phyloP scores from a whole-genome alignment of 305 asterid genomes.

The Fraxinus angustifolia region DNA sequence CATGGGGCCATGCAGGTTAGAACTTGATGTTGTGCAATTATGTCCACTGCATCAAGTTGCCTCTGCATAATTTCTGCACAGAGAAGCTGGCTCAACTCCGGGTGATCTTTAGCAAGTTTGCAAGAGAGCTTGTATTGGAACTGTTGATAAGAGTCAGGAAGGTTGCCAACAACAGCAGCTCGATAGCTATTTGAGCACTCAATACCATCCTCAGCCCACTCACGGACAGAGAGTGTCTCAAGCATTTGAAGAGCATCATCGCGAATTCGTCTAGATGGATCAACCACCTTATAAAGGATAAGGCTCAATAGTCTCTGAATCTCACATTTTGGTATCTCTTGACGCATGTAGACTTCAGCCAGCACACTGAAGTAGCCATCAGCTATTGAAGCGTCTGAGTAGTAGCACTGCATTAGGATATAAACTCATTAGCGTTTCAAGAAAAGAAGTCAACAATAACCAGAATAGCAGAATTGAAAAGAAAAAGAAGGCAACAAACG shows the following conservation, averaged over 20 bases:
- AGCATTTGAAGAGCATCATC: slow-evolving; percentile 99
- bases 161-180: slow-evolving; percentile 99
- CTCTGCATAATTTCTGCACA: slow-evolving; percentile 99
- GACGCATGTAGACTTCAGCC: slow-evolving; percentile 99
- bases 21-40: slow-evolving; percentile 98
- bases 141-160: slow-evolving; percentile 98
- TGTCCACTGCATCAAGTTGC: slow-evolving; percentile 98
- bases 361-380: slow-evolving; percentile 99
- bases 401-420: slow-evolving; percentile 68
- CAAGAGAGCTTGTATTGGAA: slow-evolving; percentile 98
- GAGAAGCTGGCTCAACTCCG: slow-evolving; percentile 95
- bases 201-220: slow-evolving; percentile 97
- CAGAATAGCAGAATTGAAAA: slow-evolving; percentile 9
- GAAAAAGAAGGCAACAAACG: slow-evolving; percentile 9
- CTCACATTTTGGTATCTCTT: slow-evolving; percentile 98
- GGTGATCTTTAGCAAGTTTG: slow-evolving; percentile 99
- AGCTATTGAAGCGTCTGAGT: slow-evolving; percentile 96
- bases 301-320: slow-evolving; percentile 92
- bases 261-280: slow-evolving; percentile 96
- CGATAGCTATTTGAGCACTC: slow-evolving; percentile 88
- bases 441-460: slow-evolving; percentile 2
- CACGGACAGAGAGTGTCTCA: slow-evolving; percentile 93
- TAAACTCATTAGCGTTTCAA: slow-evolving; percentile 19
- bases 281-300: slow-evolving; percentile 98
- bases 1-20: slow-evolving; percentile 99